Percentiles rank a stretch among this genome's conserved stretches.
phyloP scores from a whole-genome alignment of 108 stramenopile genomes.

The Cyclotella kingstonii region DNA sequence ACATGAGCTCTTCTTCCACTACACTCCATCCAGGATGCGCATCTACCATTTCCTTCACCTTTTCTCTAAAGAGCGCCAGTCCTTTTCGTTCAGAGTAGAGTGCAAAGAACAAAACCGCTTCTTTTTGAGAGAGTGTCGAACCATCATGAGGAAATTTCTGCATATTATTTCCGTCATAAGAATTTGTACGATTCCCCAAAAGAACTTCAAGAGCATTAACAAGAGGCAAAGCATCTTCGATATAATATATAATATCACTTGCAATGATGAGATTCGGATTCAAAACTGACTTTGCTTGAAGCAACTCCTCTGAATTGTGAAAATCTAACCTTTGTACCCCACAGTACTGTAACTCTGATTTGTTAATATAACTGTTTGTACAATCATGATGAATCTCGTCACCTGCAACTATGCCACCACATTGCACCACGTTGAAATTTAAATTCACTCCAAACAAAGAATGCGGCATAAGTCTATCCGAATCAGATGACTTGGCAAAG shows the following conservation, averaged over 20 bases:
- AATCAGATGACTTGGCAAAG: not conserved
- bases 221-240: constrained; percentile 2
- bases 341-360: not conserved
- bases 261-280: constrained; percentile 12
- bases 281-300: constrained; percentile 1
- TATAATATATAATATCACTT: constrained; percentile 13
- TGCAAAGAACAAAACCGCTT: constrained; percentile 6
- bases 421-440: constrained; percentile 10
- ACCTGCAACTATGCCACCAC: constrained; percentile 13
- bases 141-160: not conserved
- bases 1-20: not conserved
- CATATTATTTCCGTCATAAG: not conserved
- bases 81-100: constrained; percentile 3
- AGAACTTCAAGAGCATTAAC: constrained; percentile 10
- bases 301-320: constrained; percentile 1
- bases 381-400: no score
- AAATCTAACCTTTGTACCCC: constrained; percentile 4
- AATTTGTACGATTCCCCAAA: not conserved
- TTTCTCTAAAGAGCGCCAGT: not conserved
- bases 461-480: constrained; percentile 12
- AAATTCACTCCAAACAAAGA: constrained; percentile 18
- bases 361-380: not conserved
- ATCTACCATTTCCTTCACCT: constrained; percentile 4
- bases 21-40: constrained; percentile 10
- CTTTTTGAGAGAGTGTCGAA: not conserved